Percentiles rank a stretch among this genome's conserved stretches.
phyloP scores from a whole-genome alignment of 371 early-diverging fungal species.

The Sporodiniella umbellata region DNA sequence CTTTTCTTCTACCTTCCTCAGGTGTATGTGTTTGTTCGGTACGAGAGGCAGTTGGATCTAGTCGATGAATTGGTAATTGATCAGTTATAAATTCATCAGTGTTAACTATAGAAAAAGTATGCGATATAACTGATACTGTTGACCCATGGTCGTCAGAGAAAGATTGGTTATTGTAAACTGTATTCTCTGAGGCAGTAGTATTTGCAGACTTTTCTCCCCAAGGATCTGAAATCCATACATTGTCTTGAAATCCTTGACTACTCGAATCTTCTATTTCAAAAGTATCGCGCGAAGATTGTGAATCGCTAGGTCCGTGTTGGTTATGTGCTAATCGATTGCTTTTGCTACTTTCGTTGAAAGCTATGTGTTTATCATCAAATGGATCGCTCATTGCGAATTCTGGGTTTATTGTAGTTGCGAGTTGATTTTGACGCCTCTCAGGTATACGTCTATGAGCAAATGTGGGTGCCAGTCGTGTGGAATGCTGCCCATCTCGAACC shows the following conservation, averaged over 20 bases:
- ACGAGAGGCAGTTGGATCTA: conserved; percentile 1
- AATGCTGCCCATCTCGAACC: conserved; percentile 24
- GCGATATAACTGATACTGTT: conserved; percentile 14
- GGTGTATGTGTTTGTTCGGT: background rate
- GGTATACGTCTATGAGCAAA: background rate
- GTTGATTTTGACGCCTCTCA: background rate
- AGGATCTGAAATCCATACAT: conserved; percentile 1
- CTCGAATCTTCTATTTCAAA: background rate
- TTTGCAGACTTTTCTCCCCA: conserved; percentile 2
- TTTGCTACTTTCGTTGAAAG: background rate
- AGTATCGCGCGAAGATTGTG: conserved; percentile 29
- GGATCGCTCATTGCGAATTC: conserved; percentile 24
- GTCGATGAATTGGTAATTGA: conserved; percentile 5
- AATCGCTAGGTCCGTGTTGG: conserved; percentile 27
- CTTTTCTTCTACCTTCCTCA: conserved; percentile 15
- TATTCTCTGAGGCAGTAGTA: background rate
- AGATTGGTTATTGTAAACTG: background rate
- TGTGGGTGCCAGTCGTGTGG: conserved; percentile 12
- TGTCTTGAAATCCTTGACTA: background rate
- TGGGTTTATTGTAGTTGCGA: conserved; percentile 13
- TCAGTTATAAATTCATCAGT: background rate
- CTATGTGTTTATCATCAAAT: conserved; percentile 31
- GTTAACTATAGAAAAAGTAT: conserved; percentile 13
- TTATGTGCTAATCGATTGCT: background rate
- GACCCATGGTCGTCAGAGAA: conserved; percentile 12